Base-by-base conservation (phyloP, 2,329 filamentous ascomycete genomes). In the Pezicula rhizophila region DNA sequence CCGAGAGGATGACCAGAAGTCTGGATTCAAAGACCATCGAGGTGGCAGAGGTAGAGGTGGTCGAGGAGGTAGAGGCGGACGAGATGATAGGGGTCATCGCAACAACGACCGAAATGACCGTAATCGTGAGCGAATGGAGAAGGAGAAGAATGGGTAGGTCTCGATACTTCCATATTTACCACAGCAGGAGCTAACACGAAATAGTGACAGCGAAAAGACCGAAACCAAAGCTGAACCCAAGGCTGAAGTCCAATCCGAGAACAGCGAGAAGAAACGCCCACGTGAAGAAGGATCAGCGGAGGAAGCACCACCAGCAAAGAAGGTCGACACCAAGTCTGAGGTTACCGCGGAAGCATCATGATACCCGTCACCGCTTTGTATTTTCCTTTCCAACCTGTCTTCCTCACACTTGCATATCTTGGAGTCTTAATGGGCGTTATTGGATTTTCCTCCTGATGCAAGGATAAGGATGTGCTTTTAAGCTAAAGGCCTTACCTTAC, bases 1-100 rank as follows among this genome's bases (percentile, higher is more conserved):
- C 57, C 75, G 80, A 18, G 79, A 83, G 7, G 64, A 81, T 39
- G 80, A 84, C 59, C 78, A 78, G 63, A 78, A 77, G 66, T 73
- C 73, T 57, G 81, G 80, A 18, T 80, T 80, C 68, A 72, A 72
- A 48, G 73, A 60, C 52, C 48, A 52, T 18, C 47, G 47, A 33
- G 44, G 47, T 31, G 25, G 66, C 25, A 65, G 67, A 20, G 67
- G 69, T 42, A 62, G 64, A 2, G 65, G 70, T 31, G 68, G 71
- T 38, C 68, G 74, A 15, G 71, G 73, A 15, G 72, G 74, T 25
- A 66, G 73, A 2, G 69, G 72, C 31, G 67, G 69, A 39, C 68
- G 68, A 39, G 70, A 70, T 51, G 65, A 69, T 20, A 64, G 69
- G 52, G 67, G 64, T 35, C 64, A 62, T 49, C 62, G 66, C 47